Conservation (phyloP, 208 protist species). For the Crithidia expoeki region DNA sequence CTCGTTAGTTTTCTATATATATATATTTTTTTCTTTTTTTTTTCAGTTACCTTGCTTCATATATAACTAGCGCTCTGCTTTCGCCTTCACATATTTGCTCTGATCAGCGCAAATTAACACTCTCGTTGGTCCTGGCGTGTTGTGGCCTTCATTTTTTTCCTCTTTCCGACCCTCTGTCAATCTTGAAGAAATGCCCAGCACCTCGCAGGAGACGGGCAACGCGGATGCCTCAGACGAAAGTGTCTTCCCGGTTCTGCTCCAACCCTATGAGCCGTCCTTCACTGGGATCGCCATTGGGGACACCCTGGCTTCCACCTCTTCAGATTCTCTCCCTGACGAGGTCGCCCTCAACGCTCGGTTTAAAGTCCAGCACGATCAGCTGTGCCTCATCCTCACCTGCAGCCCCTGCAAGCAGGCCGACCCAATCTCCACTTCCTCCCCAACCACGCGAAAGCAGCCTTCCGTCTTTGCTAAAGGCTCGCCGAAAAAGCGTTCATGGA, state of each 20-base stretch:
- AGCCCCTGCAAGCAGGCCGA: neutral
- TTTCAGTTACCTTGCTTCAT: neutral
- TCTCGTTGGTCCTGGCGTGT: too few relatives aligned
- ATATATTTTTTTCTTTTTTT: neutral
- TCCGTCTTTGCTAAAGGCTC: neutral
- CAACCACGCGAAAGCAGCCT: neutral
- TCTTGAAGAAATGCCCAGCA: slow-evolving; percentile 5
- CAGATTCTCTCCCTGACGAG: neutral
- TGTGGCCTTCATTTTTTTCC: neutral
- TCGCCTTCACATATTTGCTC: too few relatives aligned
- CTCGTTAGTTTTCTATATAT: neutral
- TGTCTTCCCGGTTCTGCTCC: slow-evolving; percentile 11
- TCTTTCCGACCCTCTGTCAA: too few relatives aligned
- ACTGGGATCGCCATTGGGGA: neutral
- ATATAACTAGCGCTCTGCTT: too few relatives aligned
- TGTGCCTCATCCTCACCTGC: slow-evolving; percentile 19
- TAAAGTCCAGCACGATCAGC: neutral
- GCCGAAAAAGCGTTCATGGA: neutral
- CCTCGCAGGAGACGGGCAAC: neutral
- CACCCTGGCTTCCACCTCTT: neutral
- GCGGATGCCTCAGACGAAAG: neutral
- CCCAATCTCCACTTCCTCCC: neutral
- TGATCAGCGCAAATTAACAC: too few relatives aligned
- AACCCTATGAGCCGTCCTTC: neutral
- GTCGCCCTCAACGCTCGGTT: slow-evolving; percentile 10